Evolutionary conservation across 148 eudicot species (phyloP), one percentile per base, ranked within the genome.

Genomic region (Amaranthus palmeri): DNA sequence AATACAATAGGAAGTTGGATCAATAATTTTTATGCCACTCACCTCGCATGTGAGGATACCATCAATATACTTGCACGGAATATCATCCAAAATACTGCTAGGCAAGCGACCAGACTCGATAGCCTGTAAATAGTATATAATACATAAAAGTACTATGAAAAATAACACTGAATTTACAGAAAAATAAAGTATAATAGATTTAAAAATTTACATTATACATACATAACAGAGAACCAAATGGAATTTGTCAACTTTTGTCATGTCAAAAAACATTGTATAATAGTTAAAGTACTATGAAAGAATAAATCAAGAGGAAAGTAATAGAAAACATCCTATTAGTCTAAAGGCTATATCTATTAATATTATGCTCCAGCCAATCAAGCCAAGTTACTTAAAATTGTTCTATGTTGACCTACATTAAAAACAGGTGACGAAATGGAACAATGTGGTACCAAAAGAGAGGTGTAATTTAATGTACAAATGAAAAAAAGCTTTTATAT

Each of bases 81-180:
- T 86, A 78, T 95, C 97, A 78, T 95, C 90, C 77, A 95, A 80
- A 80, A 90, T 78, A 86, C 83, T 87, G 59, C 96, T 96, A 74
- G 98, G 98, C 78, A 95, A 69, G 67, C 83, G 84, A 41, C 98
- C 98, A 71, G 86, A 83, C 83, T 95, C 98, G 76, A 91, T 91
- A 66, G 96, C 97, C 98, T 93, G 7, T 67, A 25, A 25, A 25
- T 25, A 25, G 36, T 25, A 25, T 25, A 25, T 25, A 25, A 25
- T 0, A 25, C 36, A 25, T 25, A 25, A 25, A 25, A 25, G 36
- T 25, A 0, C 36, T 25, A 25, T 25, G 36, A 25, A 25, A 25
- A 2, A 25, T 25, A 25, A 25, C 36, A 25, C 36, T 25, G 36
- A 25, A 25, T 25, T 25, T 25, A 25, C 36, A 25, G 36, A 25